Conservation (phyloP, 345 rosid species). For the Linum lewisii region DNA sequence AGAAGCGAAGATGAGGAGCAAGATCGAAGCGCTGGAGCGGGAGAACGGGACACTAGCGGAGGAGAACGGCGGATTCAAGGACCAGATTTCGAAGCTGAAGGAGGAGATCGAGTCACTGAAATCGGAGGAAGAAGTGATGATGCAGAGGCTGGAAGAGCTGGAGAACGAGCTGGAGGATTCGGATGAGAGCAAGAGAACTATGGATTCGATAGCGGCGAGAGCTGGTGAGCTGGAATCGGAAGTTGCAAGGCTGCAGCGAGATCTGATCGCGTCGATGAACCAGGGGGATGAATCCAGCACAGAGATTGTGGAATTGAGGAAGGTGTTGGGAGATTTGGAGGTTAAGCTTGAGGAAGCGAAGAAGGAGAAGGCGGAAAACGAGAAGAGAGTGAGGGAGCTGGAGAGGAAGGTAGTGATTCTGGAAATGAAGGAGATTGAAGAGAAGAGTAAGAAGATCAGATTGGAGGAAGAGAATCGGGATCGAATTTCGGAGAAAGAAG, state of each 20-base stretch:
- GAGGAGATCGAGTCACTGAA: constrained; percentile 34
- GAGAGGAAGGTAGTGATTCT: constrained; percentile 57
- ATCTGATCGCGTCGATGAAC: constrained; percentile 37
- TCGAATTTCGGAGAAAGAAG: constrained; percentile 39
- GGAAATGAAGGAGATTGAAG: constrained; percentile 51
- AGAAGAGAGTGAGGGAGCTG: constrained; percentile 52
- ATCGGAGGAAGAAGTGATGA: constrained; percentile 29
- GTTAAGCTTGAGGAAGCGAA: constrained; percentile 30
- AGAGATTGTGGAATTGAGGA: constrained; percentile 18
- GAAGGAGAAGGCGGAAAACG: constrained; percentile 47
- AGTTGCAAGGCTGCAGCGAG: constrained; percentile 53
- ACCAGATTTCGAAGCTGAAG: constrained; percentile 20
- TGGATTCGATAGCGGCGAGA: constrained; percentile 39
- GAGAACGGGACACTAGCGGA: constrained; percentile 35
- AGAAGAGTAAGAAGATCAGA: constrained; percentile 51
- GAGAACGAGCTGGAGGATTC: constrained; percentile 41
- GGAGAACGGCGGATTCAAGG: constrained; percentile 33
- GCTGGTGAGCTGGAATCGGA: constrained; percentile 61
- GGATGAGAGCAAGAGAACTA: constrained; percentile 38
- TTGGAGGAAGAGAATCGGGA: constrained; percentile 56
- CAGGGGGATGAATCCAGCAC: constrained; percentile 40
- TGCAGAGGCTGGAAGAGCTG: constrained; percentile 29
- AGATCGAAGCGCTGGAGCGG: constrained; percentile 36
- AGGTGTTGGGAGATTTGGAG: constrained; percentile 24
- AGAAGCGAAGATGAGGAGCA: constrained; percentile 21